Percentiles rank a stretch among this genome's conserved stretches.
These are phyloP conservation scores for Cystobasidium tubakii DNA, from an alignment of 768 basidiomycete species.

Conservation along the genomic window DNA sequence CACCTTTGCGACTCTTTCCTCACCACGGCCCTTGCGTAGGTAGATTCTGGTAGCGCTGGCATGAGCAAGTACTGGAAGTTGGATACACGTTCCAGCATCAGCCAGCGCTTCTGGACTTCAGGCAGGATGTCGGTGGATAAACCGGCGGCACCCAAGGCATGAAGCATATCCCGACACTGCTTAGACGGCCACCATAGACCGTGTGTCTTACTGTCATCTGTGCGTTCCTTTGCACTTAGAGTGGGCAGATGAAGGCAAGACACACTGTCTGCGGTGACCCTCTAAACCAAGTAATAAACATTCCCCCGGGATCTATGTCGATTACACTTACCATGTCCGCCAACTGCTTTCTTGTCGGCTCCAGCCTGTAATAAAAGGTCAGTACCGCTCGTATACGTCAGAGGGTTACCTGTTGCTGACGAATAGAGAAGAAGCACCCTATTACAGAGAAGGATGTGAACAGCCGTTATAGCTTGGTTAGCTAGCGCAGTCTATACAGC, in stretches of 20 bases:
- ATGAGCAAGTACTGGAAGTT: slow-evolving; percentile 27
- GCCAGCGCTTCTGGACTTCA: no score
- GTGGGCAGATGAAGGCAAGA: no score
- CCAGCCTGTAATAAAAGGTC: slow-evolving; percentile 55
- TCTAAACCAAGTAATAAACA: no score
- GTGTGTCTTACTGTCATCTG: no score
- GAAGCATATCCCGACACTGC: no score
- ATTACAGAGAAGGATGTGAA: no score
- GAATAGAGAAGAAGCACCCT: slow-evolving; percentile 90
- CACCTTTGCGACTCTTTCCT: slow-evolving; percentile 39
- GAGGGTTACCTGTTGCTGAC: not conserved
- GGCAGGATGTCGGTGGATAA: no score
- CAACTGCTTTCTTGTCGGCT: slow-evolving; percentile 59
- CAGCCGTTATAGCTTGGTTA: slow-evolving; percentile 57
- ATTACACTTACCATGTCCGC: slow-evolving; percentile 37
- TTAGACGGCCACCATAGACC: no score
- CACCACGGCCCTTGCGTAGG: slow-evolving; percentile 40
- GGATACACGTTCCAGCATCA: not conserved
- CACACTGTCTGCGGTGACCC: no score
- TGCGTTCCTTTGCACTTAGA: no score
- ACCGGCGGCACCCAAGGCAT: no score
- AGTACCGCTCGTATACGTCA: not conserved
- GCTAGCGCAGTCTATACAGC: not conserved
- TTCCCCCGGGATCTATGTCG: not conserved
- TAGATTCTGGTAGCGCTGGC: slow-evolving; percentile 39